Base-by-base conservation (phyloP, 305 asterid species). In the Plantago coronopus region DNA sequence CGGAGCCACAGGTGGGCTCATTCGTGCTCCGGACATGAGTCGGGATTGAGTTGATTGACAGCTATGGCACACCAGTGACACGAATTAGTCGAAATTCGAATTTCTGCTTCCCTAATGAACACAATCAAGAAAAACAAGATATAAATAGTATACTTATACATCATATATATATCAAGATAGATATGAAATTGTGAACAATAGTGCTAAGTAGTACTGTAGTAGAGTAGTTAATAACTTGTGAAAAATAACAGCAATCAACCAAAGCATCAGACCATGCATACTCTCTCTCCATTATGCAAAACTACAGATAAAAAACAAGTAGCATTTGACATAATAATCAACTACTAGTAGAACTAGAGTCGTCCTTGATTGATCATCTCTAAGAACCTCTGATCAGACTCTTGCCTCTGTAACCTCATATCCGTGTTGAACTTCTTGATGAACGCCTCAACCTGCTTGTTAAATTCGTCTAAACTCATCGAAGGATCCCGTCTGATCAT, bases 401-500 rank as follows among this genome's bases (percentile, higher is more conserved):
- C 72, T 31, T 80, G 83, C 61, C 79, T 75, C 38, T 77, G 77
- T 62, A 80, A 61, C 63, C 73, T 68, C 23, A 77, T 72, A 4
- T 54, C 20, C 7, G 67, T 47, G 20, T 72, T 78, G 72, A 78
- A 72, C 18, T 69, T 72, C 65, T 70, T 67, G 56, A 80, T 80
- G 70, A 80, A 77, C 7, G 56, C 76, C 14, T 81, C 86, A 0
- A 81, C 75, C 61, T 60, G 71, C 29, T 48, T 62, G 58, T 81
- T 75, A 54, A 78, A 61, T 22, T 81, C 83, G 0, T 69, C 79
- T 0, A 72, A 34, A 29, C 74, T 73, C 74, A 72, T 65, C 1
- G 83, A 72, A 6, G 81, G 81, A 17, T 67, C 83, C 62, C 83
- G 61, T 54, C 79, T 64, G 7, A 80, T 34, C 40, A 34, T 63